Conservation (phyloP, 495 filamentous ascomycete genomes). For the Penicillium malachiteum region DNA sequence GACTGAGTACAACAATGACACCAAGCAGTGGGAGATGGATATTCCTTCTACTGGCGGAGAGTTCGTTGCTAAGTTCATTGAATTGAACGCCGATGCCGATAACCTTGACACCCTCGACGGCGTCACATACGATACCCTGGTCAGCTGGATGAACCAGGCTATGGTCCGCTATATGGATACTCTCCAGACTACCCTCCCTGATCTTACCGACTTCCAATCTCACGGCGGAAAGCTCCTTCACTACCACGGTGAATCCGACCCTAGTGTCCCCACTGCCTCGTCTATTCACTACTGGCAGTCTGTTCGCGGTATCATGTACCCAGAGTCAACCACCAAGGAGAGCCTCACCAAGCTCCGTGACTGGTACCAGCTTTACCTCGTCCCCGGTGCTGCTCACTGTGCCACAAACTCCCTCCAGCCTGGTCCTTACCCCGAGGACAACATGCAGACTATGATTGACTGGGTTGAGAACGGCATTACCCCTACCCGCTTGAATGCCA, state of each 20-base stretch:
- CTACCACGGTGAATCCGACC: constrained; percentile 49
- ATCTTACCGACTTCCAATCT: constrained; percentile 39
- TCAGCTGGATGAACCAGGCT: constrained; percentile 39
- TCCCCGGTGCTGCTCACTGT: constrained; percentile 51
- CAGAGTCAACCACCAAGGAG: constrained; percentile 28
- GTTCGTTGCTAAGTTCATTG: constrained; percentile 4
- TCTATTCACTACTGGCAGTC: constrained; percentile 48
- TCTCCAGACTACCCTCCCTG: constrained; percentile 38
- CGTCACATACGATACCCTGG: constrained; percentile 48
- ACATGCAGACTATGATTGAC: constrained; percentile 38
- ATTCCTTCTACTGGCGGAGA: constrained; percentile 10
- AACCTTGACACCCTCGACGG: constrained; percentile 15
- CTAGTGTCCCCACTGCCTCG: constrained; percentile 40
- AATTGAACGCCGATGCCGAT: constrained; percentile 4
- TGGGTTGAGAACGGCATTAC: constrained; percentile 47
- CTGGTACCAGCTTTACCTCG: constrained; percentile 47
- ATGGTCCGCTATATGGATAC: constrained; percentile 11
- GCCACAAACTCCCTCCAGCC: constrained; percentile 32
- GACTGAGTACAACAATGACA: constrained; percentile 27
- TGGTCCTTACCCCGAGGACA: constrained; percentile 43
- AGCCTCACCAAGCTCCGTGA: constrained; percentile 36
- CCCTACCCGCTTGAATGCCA: constrained; percentile 15
- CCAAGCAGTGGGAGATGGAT: constrained; percentile 28
- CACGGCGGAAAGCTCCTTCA: constrained; percentile 50
- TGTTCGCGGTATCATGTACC: constrained; percentile 49